Conservation (phyloP, 495 filamentous ascomycete species). For the Penicillium arizonense region DNA sequence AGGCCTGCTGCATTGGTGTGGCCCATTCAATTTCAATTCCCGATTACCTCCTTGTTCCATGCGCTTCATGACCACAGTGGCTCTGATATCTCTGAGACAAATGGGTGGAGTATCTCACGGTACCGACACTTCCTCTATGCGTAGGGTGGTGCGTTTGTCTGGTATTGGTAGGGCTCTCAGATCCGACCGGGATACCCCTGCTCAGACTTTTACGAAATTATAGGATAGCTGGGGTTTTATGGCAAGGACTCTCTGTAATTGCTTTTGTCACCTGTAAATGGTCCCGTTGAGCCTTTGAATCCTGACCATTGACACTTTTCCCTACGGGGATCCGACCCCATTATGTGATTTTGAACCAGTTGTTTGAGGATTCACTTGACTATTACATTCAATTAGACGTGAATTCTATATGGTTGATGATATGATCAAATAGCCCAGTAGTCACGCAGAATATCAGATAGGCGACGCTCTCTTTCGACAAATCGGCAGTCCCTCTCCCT, state of each 20-base stretch:
- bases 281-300: neutral
- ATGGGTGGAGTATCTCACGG: constrained; percentile 55
- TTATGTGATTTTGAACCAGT: constrained; percentile 57
- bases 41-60: constrained; percentile 31
- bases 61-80: constrained; percentile 43
- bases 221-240: constrained; percentile 56
- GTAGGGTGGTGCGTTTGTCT: constrained; percentile 44
- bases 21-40: constrained; percentile 27
- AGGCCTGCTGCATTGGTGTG: constrained; percentile 38
- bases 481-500: no score
- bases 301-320: neutral
- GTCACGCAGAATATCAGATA: no score
- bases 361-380: constrained; percentile 59
- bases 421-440: no score
- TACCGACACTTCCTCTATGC: constrained; percentile 56
- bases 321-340: constrained; percentile 48
- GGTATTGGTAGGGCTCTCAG: constrained; percentile 39
- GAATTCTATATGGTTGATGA: constrained; percentile 6
- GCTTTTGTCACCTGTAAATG: constrained; percentile 56
- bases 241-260: constrained; percentile 57
- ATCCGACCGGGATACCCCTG: neutral
- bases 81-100: constrained; percentile 40
- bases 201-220: neutral
- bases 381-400: constrained; percentile 66
- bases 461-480: no score